Base-by-base conservation (phyloP, 1,139 yeast genomes). In the Suhomyces maxii region DNA sequence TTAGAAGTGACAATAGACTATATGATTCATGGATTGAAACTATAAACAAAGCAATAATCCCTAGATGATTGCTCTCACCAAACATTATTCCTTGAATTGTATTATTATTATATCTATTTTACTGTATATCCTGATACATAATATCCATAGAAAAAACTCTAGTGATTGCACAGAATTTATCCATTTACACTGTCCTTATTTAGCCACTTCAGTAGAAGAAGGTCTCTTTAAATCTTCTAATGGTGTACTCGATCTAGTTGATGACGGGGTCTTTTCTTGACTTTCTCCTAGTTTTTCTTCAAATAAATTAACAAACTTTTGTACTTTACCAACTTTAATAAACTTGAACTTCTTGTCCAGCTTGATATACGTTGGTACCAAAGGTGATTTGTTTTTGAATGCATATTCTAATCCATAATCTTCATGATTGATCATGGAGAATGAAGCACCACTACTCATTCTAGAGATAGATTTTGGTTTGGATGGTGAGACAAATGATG, bases 291-390 rank as follows among this genome's bases (percentile, higher is more conserved):
- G 59, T 47, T 69, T 62, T 46, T 75, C 79, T 55, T 75, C 80
- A 52, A 75, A 75, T 53, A 74, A 61, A 54, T 66, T 64, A 23
- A 75, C 80, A 54, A 72, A 74, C 56, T 74, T 74, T 51, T 75
- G 79, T 18, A 75, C 80, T 53, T 75, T 75, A 2, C 80, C 80
- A 12, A 75, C 76, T 54, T 73, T 74, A 48, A 75, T 75, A 51
- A 69, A 74, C 53, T 71, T 73, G 61, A 73, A 75, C 54, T 74
- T 74, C 53, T 71, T 73, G 54, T 74, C 72, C 38, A 68, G 66
- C 54, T 71, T 73, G 44, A 75, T 73, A 51, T 65, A 74, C 3
- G 67, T 59, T 8, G 79, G 79, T 8, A 70, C 70, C 26, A 63
- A 53, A 2, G 66, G 56, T 4, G 69, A 60, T 37, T 60, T 57